A percentile compares a stretch with the other conserved stretches of the same genome.
Evolutionary conservation across 345 rosid species (phyloP).

Genomic region (Brassica rapa): DNA sequence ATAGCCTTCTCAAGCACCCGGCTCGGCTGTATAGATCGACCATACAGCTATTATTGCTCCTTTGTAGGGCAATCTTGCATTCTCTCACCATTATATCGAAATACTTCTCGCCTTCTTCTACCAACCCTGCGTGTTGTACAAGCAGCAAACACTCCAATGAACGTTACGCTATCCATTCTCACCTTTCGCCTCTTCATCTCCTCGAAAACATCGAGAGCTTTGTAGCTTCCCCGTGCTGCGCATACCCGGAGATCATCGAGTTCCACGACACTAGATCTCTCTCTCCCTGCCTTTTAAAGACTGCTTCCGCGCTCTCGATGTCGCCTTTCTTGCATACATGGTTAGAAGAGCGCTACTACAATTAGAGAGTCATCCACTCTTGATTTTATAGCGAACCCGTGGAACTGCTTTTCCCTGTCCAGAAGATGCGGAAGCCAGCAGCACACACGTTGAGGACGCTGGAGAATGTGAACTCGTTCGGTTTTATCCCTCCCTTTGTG

Average conservation of each 20-base stretch:
- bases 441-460: constrained; percentile 76
- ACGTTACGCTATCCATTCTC: constrained; percentile 66
- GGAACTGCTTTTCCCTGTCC: constrained; percentile 88
- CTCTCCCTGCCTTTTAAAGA: constrained; percentile 66
- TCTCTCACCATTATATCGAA: constrained; percentile 65
- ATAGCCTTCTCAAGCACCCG: constrained; percentile 75
- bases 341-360: constrained; percentile 80
- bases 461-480: constrained; percentile 82
- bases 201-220: constrained; percentile 68
- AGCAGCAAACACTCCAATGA: constrained; percentile 72
- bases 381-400: constrained; percentile 70
- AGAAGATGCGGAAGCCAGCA: constrained; percentile 58
- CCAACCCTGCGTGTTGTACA: constrained; percentile 80
- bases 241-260: constrained; percentile 62
- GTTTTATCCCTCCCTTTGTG: constrained; percentile 53
- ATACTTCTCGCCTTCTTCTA: constrained; percentile 70
- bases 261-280: constrained; percentile 78
- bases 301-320: constrained; percentile 64
- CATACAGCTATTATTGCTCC: constrained; percentile 87
- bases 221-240: constrained; percentile 73
- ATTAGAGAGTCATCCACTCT: constrained; percentile 54
- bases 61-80: constrained; percentile 60
- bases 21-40: constrained; percentile 89
- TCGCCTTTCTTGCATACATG: constrained; percentile 87
- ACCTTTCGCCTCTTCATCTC: constrained; percentile 61